Evolutionary conservation across 2,329 filamentous ascomycete genomes (phyloP), one percentile per base, ranked within the genome.

Genomic region (Talaromyces islandicus): DNA sequence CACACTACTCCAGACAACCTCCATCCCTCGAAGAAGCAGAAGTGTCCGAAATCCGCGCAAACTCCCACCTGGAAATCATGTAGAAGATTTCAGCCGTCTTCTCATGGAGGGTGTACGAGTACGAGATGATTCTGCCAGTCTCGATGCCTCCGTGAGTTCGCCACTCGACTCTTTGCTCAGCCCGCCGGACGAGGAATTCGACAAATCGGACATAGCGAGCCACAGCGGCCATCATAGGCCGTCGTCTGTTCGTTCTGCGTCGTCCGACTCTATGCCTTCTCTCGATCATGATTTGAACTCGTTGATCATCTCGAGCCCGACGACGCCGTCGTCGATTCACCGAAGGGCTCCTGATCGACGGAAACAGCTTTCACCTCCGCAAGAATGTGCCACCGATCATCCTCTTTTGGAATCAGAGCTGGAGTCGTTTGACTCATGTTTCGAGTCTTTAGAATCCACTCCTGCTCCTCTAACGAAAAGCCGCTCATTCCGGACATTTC

Each of bases 211-310:
- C 3, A 65, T 72, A 21, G 70, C 66, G 60, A 80, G 73, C 64
- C 75, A 80, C 24, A 73, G 66, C n/a, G 75, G 78, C 58, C 74
- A 77, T 64, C 77, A 80, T 57, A 73, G 74, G 0, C 71, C 71
- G 19, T 69, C 76, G 43, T 79, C 78, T 7, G 73, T 77, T 1
- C 73, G 80, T 57, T 85, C 83, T 1, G 72, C 81, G 19, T 87
- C 84, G 2, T 81, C 77, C 65, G 83, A 85, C n/a, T 86, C 83
- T 0, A 75, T 84, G 57, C 80, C 83, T 0, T 84, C 82, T 1
- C 74, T 85, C 14, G 79, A 78, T 3, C 77, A 78, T 48, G 75
- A 76, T 51, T 75, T 81, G 58, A 76, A 79, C n/a, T 78, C 78
- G 5, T 81, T 78, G 0, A 66, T 74, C 2, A 83, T 81, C 0